Evolutionary conservation across 352 stramenopile genomes (phyloP).

Genomic region (Pythium plurisporium): DNA sequence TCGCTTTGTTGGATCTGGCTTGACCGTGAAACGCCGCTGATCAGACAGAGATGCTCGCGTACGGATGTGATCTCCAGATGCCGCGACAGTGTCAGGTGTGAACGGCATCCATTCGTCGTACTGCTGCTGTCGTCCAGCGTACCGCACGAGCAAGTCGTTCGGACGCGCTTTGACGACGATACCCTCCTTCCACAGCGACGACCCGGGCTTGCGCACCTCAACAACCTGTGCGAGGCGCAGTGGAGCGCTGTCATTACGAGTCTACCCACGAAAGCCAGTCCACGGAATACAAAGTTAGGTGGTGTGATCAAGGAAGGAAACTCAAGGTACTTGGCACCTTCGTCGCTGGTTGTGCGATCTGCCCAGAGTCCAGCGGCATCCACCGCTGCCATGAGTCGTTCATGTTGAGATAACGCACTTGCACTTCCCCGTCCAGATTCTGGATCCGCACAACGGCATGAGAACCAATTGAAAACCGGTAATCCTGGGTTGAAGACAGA

Average conservation of each 20-base stretch:
- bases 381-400: conserved; percentile 70
- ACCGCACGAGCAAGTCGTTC: conserved; percentile 55
- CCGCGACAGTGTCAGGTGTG: conserved; percentile 46
- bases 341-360: conserved; percentile 47
- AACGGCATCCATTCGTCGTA: conserved; percentile 75
- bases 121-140: conserved; percentile 55
- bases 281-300: no score
- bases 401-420: conserved; percentile 80
- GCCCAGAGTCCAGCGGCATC: conserved; percentile 56
- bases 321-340: no score
- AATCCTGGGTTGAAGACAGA: not conserved
- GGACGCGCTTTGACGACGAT: conserved; percentile 42
- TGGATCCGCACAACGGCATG: conserved; percentile 18
- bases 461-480: no score
- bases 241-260: conserved; percentile 48
- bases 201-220: conserved; percentile 48
- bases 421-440: conserved; percentile 56
- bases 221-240: conserved; percentile 66
- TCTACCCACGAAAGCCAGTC: no score
- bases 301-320: no score
- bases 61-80: conserved; percentile 54
- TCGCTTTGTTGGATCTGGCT: conserved; percentile 28
- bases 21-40: conserved; percentile 44
- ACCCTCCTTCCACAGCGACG: conserved; percentile 59
- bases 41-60: conserved; percentile 5